phyloP scores from a whole-genome alignment of 2,329 filamentous ascomycete species.

The Colletotrichum trifolii region DNA sequence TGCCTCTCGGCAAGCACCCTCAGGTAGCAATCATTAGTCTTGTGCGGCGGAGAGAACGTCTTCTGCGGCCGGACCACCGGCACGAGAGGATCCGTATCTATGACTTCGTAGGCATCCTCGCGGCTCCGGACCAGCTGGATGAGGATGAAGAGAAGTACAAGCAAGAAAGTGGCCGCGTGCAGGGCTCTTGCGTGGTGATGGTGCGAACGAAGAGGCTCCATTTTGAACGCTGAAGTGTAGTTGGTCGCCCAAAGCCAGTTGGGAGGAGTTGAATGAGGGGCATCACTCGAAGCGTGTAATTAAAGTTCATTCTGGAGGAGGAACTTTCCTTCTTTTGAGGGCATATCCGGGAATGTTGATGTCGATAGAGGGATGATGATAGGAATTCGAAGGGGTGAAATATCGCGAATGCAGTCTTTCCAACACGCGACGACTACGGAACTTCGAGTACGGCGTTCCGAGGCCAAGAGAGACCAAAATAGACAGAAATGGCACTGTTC shows the following conservation, averaged over 20 bases:
- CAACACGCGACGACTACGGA: conserved; percentile 1
- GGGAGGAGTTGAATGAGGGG: conserved; percentile 6
- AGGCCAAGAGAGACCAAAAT: not conserved
- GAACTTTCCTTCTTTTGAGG: conserved; percentile 26
- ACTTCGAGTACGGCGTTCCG: not conserved
- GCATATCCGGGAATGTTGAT: conserved; percentile 24
- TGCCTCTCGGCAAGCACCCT: conserved; percentile 23
- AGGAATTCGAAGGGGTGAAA: conserved; percentile 23
- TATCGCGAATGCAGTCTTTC: not conserved
- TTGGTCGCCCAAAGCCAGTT: conserved; percentile 14
- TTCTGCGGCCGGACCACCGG: conserved; percentile 21
- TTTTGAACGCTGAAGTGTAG: conserved; percentile 3
- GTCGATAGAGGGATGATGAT: conserved; percentile 32
- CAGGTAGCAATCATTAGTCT: conserved; percentile 12
- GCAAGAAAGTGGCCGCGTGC: conserved; percentile 30
- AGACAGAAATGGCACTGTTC: not conserved
- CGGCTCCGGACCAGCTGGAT: conserved; percentile 23
- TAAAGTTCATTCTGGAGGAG: not conserved
- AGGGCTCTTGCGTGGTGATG: conserved; percentile 30
- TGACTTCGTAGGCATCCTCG: conserved; percentile 23
- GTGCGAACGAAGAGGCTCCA: conserved; percentile 21
- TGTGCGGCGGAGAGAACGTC: not conserved
- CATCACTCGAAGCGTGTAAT: conserved; percentile 9
- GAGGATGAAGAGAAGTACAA: conserved; percentile 29
- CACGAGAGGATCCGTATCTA: conserved; percentile 25